These are phyloP conservation scores for Ephemerocybe angulata DNA, from an alignment of 768 basidiomycete genomes.

Conservation along the genomic window DNA sequence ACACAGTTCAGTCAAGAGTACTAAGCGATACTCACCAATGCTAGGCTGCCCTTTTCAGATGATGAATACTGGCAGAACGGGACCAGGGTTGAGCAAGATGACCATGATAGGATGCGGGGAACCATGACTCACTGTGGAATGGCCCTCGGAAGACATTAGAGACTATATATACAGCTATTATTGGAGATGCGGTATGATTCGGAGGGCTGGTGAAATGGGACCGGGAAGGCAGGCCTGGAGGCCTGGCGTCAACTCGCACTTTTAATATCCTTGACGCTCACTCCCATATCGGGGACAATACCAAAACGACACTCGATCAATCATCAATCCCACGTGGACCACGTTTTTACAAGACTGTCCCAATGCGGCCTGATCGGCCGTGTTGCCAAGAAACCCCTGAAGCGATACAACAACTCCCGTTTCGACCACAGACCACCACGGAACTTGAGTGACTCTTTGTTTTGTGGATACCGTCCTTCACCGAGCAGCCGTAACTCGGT, in stretches of 20 bases:
- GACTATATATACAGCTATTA: constrained; percentile 3
- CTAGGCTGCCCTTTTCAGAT: constrained; percentile 6
- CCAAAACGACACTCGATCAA: constrained; percentile 4
- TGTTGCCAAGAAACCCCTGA: constrained; percentile 4
- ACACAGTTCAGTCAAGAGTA: neutral
- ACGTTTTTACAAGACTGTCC: constrained; percentile 10
- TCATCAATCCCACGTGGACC: constrained; percentile 12
- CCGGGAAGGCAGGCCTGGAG: neutral
- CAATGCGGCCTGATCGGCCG: constrained; percentile 6
- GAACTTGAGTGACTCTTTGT: too few relatives aligned
- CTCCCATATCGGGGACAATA: constrained; percentile 8
- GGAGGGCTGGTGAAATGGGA: constrained; percentile 4
- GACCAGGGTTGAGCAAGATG: neutral
- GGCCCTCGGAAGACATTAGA: constrained; percentile 8
- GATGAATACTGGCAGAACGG: constrained; percentile 6
- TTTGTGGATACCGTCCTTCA: too few relatives aligned
- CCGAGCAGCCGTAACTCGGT: too few relatives aligned
- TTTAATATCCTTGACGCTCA: neutral
- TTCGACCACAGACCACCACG: too few relatives aligned
- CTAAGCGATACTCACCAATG: constrained; percentile 3
- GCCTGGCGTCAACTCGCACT: neutral
- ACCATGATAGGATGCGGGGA: neutral
- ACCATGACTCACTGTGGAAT: constrained; percentile 10
- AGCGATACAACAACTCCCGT: constrained; percentile 2
- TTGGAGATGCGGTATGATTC: neutral